A percentile compares a stretch with the other conserved stretches of the same genome.
These are phyloP conservation scores for Pholiota conissans DNA, from an alignment of 768 basidiomycete species.

Conservation along the genomic window DNA sequence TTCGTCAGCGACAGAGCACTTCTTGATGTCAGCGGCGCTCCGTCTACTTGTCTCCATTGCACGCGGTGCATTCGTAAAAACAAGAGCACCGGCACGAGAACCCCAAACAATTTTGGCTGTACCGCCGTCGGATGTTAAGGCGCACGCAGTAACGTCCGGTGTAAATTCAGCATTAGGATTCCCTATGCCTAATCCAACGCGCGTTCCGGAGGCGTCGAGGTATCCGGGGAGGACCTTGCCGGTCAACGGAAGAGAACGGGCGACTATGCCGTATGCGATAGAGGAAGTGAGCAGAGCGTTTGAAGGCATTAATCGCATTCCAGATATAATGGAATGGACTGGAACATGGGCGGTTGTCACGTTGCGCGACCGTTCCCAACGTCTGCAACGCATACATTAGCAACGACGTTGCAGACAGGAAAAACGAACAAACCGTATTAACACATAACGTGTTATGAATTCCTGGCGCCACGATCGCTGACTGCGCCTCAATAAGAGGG, in stretches of 20 bases:
- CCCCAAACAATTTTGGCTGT: constrained; percentile 77
- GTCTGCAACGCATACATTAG: constrained; percentile 39
- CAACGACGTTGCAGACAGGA: background rate
- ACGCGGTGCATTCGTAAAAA: constrained; percentile 54
- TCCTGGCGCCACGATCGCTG: constrained; percentile 70
- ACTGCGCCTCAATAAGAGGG: constrained; percentile 55
- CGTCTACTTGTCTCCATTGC: constrained; percentile 56
- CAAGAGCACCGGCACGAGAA: constrained; percentile 65
- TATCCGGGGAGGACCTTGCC: constrained; percentile 72
- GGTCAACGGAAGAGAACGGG: constrained; percentile 69
- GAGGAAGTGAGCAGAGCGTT: constrained; percentile 61
- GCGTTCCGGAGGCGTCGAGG: constrained; percentile 61
- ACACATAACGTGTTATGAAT: constrained; percentile 56
- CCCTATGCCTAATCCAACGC: constrained; percentile 59
- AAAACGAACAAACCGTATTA: constrained; percentile 45
- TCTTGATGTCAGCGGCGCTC: constrained; percentile 43
- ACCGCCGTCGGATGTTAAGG: constrained; percentile 59
- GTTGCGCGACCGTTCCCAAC: constrained; percentile 67
- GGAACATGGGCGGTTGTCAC: constrained; percentile 65
- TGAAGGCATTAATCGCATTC: constrained; percentile 62
- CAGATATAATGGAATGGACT: constrained; percentile 53
- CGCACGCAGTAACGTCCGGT: constrained; percentile 62
- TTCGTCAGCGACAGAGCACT: constrained; percentile 54
- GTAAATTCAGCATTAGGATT: constrained; percentile 78
- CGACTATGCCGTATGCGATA: constrained; percentile 65